Evolutionary conservation across 768 basidiomycete genomes (phyloP).

Genomic region (Russula sp.): DNA sequence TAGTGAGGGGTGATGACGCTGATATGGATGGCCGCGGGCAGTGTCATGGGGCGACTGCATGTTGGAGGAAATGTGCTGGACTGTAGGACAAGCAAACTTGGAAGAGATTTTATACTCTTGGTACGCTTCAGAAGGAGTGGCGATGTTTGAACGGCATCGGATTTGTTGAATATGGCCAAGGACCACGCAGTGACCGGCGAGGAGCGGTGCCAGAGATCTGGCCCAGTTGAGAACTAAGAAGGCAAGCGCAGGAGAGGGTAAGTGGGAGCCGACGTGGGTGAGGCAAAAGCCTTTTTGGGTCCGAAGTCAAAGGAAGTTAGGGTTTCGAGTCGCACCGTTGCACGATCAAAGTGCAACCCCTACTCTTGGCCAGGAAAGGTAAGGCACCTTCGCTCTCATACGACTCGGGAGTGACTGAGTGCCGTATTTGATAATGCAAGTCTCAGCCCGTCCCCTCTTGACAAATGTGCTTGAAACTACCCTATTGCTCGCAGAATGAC

Average conservation of each 20-base stretch:
- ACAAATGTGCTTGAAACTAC: neutral
- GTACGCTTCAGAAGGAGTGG: conserved; percentile 7
- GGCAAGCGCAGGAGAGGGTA: conserved; percentile 12
- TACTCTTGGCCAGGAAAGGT: conserved; percentile 6
- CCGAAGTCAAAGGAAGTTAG: conserved; percentile 16
- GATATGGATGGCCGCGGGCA: conserved; percentile 17
- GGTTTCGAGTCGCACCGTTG: conserved; percentile 16
- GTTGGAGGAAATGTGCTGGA: conserved; percentile 12
- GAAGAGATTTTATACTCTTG: conserved; percentile 17
- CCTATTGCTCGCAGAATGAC: conserved; percentile 4
- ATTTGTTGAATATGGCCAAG: conserved; percentile 18
- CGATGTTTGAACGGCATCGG: conserved; percentile 21
- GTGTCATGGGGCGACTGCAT: conserved; percentile 20
- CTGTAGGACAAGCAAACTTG: conserved; percentile 4
- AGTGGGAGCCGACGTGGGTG: conserved; percentile 10
- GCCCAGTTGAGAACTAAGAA: conserved; percentile 11
- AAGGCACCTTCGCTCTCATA: conserved; percentile 13
- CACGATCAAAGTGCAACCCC: conserved; percentile 12
- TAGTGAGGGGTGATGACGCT: conserved; percentile 8
- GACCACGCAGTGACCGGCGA: conserved; percentile 16
- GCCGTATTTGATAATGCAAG: conserved; percentile 16
- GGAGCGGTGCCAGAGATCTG: conserved; percentile 14
- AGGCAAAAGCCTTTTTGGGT: conserved; percentile 17
- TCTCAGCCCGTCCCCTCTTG: conserved; percentile 8
- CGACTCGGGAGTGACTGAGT: conserved; percentile 4